Conservation (phyloP, 1,284 basidiomycete species). For the Agaricales sp. region DNA sequence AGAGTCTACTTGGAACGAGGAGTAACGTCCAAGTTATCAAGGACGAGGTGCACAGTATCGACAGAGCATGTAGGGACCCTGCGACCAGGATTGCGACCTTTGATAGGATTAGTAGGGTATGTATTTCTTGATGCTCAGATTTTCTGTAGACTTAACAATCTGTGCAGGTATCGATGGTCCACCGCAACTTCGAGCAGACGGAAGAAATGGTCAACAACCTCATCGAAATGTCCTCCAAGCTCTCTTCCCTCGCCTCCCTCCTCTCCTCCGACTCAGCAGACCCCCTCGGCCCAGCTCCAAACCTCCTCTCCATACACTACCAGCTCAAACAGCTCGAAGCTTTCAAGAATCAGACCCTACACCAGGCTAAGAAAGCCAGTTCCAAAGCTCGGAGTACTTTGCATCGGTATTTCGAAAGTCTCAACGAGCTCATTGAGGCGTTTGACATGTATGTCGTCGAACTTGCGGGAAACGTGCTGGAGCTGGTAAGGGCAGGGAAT, state of each 20-base stretch:
- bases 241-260: conserved; percentile 73
- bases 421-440: conserved; percentile 70
- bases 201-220: conserved; percentile 94
- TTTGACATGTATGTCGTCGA: conserved; percentile 87
- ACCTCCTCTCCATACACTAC: conserved; percentile 86
- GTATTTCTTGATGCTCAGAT: conserved; percentile 18
- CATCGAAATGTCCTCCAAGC: conserved; percentile 78
- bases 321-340: conserved; percentile 84
- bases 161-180: conserved; percentile 83
- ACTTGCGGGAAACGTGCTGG: conserved; percentile 70
- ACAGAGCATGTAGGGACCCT: conserved; percentile 71
- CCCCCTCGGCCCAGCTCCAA: conserved; percentile 76
- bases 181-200: conserved; percentile 91
- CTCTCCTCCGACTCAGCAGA: conserved; percentile 65
- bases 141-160: conserved; percentile 4
- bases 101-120: conserved; percentile 85
- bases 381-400: conserved; percentile 60
- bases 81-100: conserved; percentile 69
- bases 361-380: conserved; percentile 84
- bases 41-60: conserved; percentile 88
- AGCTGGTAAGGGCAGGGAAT: conserved; percentile 73
- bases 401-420: conserved; percentile 76
- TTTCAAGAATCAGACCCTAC: conserved; percentile 90
- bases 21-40: conserved; percentile 80
- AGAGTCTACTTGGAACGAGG: conserved; percentile 76